Conservation (phyloP, 352 stramenopile genomes). For the Phytophthora melonis region DNA sequence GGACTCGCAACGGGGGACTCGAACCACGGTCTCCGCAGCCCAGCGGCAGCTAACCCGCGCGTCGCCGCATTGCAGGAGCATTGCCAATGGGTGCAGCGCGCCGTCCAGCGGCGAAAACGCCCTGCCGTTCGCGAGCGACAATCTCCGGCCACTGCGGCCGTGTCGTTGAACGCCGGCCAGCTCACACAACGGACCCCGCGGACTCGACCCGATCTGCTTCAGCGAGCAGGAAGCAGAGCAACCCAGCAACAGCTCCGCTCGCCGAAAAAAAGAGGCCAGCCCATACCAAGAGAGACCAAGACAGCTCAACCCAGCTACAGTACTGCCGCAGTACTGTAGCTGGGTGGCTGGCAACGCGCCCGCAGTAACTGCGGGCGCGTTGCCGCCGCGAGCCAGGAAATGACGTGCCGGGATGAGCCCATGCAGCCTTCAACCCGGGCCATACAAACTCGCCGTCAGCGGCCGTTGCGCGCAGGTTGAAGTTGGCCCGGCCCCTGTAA, state of each 20-base stretch:
- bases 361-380: background rate
- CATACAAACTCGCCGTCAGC: background rate
- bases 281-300: background rate
- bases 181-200: background rate
- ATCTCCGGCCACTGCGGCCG: background rate
- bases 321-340: no score
- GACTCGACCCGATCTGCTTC: background rate
- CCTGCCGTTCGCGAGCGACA: background rate
- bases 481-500: background rate
- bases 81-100: conserved; percentile 2
- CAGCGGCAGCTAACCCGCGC: no score
- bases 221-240: background rate
- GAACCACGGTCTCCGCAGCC: no score
- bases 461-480: conserved; percentile 1
- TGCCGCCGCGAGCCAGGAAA: conserved; percentile 2
- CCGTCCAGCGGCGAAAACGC: background rate
- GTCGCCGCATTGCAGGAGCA: no score
- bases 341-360: no score
- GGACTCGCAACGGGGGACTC: no score
- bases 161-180: background rate
- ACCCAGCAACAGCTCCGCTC: no score
- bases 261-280: background rate
- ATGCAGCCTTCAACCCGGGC: background rate
- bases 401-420: conserved; percentile 1
- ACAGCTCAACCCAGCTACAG: background rate